Conservation (phyloP, 176 grass and related monocot genomes). For the Puya raimondii region DNA sequence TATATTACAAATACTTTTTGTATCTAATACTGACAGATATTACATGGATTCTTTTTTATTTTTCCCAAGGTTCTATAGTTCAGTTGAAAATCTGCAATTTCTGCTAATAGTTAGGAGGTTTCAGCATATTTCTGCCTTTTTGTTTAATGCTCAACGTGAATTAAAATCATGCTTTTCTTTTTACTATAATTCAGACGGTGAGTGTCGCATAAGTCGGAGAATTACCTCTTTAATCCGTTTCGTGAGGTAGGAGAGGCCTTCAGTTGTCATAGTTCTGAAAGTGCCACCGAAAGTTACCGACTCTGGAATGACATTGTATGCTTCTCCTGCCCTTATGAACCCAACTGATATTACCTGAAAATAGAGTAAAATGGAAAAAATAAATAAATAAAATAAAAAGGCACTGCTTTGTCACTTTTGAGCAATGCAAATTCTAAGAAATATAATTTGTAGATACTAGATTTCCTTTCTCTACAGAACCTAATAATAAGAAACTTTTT, state of each 20-base stretch:
- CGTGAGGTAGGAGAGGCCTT: constrained; percentile 39
- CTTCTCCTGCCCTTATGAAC: constrained; percentile 47
- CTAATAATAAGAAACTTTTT: neutral
- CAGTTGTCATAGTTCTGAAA: constrained; percentile 45
- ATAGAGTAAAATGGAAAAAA: neutral
- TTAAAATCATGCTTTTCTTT: no score
- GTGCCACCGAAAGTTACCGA: constrained; percentile 53
- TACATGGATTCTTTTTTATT: no score
- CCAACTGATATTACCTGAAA: constrained; percentile 55
- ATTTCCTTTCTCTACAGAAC: neutral
- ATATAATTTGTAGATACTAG: neutral
- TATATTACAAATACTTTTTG: no score
- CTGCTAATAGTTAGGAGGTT: no score
- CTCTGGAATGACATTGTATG: constrained; percentile 59
- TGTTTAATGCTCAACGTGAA: no score
- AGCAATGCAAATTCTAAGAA: constrained; percentile 2
- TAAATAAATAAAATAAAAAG: neutral
- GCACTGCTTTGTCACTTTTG: neutral
- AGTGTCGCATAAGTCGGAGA: neutral
- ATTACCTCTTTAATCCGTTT: constrained; percentile 52
- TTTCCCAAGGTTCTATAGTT: no score
- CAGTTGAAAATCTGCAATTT: no score
- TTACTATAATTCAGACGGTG: neutral
- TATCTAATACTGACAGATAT: no score
- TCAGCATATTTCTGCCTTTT: no score